phyloP scores from a whole-genome alignment of 2,329 filamentous ascomycete genomes.

The Allantophomopsis lycopodina region DNA sequence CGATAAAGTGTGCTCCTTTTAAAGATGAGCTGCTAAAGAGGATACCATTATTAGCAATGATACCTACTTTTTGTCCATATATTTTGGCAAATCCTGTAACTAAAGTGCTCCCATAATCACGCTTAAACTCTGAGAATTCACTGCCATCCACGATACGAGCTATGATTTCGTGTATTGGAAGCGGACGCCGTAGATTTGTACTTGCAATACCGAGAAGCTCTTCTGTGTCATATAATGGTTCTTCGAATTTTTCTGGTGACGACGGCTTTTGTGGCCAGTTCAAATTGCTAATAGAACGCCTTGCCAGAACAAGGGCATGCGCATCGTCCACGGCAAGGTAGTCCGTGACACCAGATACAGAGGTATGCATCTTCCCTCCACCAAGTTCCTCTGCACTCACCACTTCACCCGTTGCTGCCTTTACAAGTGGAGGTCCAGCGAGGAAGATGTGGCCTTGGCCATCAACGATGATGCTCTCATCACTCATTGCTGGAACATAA shows the following conservation, averaged over 20 bases:
- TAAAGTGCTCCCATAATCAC: constrained; percentile 74
- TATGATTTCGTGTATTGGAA: constrained; percentile 82
- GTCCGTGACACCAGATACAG: constrained; percentile 85
- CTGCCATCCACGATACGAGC: constrained; percentile 85
- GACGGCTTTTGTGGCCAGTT: constrained; percentile 58
- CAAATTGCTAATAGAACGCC: constrained; percentile 74
- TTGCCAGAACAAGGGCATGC: constrained; percentile 75
- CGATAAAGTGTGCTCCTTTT: constrained; percentile 94
- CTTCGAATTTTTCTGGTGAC: constrained; percentile 38
- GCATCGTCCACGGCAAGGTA: constrained; percentile 91
- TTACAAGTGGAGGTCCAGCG: constrained; percentile 84
- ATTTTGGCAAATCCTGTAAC: constrained; percentile 87
- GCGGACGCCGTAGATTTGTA: constrained; percentile 74
- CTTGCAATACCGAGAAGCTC: constrained; percentile 84
- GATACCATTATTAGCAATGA: constrained; percentile 93
- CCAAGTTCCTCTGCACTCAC: constrained; percentile 86
- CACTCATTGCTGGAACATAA: constrained; percentile 94
- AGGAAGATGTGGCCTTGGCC: constrained; percentile 97
- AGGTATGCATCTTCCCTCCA: constrained; percentile 78
- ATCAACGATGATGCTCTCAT: constrained; percentile 93
- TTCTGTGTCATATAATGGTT: constrained; percentile 66
- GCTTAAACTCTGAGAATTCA: constrained; percentile 89
- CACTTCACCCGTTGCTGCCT: constrained; percentile 87
- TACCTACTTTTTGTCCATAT: constrained; percentile 81
- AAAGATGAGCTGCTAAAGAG: constrained; percentile 79